A percentile compares a stretch with the other conserved stretches of the same genome.
Conservation (phyloP, 129 eudicot genomes). For the Artemisia tridentata region DNA sequence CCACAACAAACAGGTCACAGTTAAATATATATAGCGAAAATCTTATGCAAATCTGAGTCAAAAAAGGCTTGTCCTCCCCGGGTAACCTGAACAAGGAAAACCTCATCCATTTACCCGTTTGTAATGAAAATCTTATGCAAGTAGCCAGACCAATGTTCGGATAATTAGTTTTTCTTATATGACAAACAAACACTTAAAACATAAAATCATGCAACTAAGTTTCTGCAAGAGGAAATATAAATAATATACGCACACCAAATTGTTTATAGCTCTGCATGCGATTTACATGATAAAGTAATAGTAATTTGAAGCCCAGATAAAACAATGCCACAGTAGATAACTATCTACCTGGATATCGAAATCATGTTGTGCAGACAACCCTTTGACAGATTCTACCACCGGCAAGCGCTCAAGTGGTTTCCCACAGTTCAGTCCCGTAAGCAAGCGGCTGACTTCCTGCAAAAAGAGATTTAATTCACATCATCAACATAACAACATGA, state of each 20-base stretch:
- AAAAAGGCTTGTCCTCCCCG: no score
- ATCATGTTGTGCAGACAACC: slow-evolving; percentile 61
- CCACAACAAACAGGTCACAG: neutral
- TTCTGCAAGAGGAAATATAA: no score
- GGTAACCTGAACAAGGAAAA: no score
- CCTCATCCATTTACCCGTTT: no score
- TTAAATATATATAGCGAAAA: no score
- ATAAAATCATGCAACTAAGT: no score
- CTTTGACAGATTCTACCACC: slow-evolving; percentile 49
- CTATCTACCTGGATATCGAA: slow-evolving; percentile 81
- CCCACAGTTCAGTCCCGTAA: slow-evolving; percentile 87
- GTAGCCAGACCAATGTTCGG: no score
- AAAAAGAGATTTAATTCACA: slow-evolving; percentile 14
- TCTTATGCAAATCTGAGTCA: no score
- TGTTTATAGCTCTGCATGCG: neutral
- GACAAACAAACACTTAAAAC: no score
- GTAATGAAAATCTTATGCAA: no score
- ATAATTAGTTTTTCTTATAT: no score
- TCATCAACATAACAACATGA: slow-evolving; percentile 2
- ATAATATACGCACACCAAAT: neutral
- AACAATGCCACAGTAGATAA: slow-evolving; percentile 3
- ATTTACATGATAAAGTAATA: slow-evolving; percentile 8
- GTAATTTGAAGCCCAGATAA: neutral
- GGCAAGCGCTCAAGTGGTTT: slow-evolving; percentile 49
- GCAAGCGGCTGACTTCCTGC: slow-evolving; percentile 91